Percentiles rank a stretch among this genome's conserved stretches.
These are phyloP conservation scores for Oenanthe sinensis DNA, from an alignment of 129 eudicot species.

Conservation along the genomic window DNA sequence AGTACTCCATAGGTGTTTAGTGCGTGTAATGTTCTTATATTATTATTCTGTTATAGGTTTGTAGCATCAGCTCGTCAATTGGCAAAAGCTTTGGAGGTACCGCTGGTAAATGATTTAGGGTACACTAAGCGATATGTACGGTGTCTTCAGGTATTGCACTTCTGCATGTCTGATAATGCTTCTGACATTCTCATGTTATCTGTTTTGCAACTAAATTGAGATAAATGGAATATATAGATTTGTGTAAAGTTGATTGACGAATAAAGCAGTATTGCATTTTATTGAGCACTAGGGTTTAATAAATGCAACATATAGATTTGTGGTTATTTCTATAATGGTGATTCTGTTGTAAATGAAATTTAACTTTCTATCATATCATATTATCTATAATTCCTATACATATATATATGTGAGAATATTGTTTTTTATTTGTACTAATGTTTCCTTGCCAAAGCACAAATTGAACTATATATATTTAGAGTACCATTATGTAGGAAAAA, in stretches of 20 bases:
- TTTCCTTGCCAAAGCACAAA: background rate
- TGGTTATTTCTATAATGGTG: background rate
- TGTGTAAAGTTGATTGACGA: background rate
- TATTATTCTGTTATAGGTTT: slow-evolving; percentile 50
- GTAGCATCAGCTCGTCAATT: slow-evolving; percentile 95
- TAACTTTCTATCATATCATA: background rate
- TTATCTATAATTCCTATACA: background rate
- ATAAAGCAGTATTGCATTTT: too few species aligned
- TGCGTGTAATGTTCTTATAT: background rate
- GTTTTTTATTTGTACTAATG: background rate
- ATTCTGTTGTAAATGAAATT: background rate
- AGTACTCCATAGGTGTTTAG: background rate
- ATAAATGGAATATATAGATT: background rate
- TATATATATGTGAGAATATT: too few species aligned
- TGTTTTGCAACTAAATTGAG: background rate
- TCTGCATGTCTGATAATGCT: background rate
- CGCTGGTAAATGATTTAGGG: slow-evolving; percentile 95
- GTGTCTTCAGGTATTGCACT: slow-evolving; percentile 77
- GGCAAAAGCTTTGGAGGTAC: slow-evolving; percentile 96
- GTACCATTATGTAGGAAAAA: background rate
- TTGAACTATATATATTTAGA: too few species aligned
- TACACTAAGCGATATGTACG: slow-evolving; percentile 98
- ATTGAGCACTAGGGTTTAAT: background rate
- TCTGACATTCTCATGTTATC: background rate
- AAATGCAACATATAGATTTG: background rate